Base-by-base conservation (phyloP, 2,329 filamentous ascomycete species). In the Aureobasidium namibiae region DNA sequence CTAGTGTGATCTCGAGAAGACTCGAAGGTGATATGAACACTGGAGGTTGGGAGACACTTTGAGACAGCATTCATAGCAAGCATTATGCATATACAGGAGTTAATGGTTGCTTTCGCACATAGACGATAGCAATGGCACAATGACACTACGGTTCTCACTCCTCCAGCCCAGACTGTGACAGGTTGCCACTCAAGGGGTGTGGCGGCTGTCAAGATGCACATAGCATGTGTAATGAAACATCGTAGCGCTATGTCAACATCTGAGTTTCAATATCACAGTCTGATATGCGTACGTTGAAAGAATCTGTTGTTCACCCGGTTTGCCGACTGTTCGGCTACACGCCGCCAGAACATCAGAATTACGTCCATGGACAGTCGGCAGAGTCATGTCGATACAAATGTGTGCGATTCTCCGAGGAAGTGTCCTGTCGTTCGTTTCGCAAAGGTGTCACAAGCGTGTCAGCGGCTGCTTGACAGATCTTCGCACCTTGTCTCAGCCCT, bases 21-120 rank as follows among this genome's bases (percentile, higher is more conserved):
- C 74, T 99, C 65, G 94, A 99, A 77, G 88, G 90, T 14, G 94
- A 99, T 72, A 90, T 96, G 45, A 99, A 99, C 70, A 96, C 90
- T 67, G 94, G 94, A 0, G 94, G 94, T 0, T 99, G 94, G 94
- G 94, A 99, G 76, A 96, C 77, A 34, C 65, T 80, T 80, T 60
- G 68, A 36, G 16, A 33, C 24, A 46, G 21, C 39, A 45, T 56
- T 18, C 9, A 10, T 29, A 42, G 31, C 21, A 56, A 42, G 31
- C 21, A 56, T 45, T 6, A 34, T 38, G 53, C 53, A 56, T 56
- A 21, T 6, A 39, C 4, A 36, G 53, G 53, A 46, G 42, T 56
- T 44, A 24, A 1, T 14, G 53, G 38, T n/a, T 54, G n/a, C 11
- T 54, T 33, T 11, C 14, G 39, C 36, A 14, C 26, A 53, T 53